Base-by-base conservation (phyloP, 257 asterid genomes). In the Handroanthus guayacan region DNA sequence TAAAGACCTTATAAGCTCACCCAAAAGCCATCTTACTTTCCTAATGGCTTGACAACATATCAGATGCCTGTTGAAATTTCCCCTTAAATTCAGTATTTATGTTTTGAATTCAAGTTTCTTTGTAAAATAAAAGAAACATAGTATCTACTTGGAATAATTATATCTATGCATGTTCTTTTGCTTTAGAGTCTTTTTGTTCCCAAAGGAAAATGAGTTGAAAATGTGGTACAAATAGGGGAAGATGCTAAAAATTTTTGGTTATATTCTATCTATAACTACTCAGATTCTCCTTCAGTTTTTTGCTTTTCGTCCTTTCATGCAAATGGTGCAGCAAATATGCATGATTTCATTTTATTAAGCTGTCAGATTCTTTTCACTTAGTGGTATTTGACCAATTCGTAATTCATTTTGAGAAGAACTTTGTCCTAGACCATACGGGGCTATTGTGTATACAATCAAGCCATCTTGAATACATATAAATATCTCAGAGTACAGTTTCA, bases 161-260 rank as follows among this genome's bases (percentile, higher is more conserved):
- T 60, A 8, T 79, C 56, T 4, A 10, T 67, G 62, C 45, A n/a
- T 74, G 36, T 7, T 57, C 47, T 56, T 74, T 44, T 65, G 50
- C 68, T 43, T 47, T 37, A 31, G 38, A 13, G 60, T 20, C 34
- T 34, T 5, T 63, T 57, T 48, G 44, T 45, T 64, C 66, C 56
- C 71, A 61, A 61, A 36, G 10, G 48, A 65, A 62, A 58, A 68
- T 62, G 38, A 61, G 20, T 39, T n/a, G 43, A 64, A 9, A n/a
- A 75, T 47, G 37, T 62, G 45, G 62, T 39, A 51, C 31, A 16
- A 31, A 57, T 44, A 39, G 67, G 47, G 52, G 70, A 48, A 61
- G 55, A 31, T 74, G 60, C 8, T 20, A 31, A 54, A 48, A 51
- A 43, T 51, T 5, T 70, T 61, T 37, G 69, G 63, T 18, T 72